A percentile compares a stretch with the other conserved stretches of the same genome.
Conservation (phyloP, 495 filamentous ascomycete genomes). For the Clavariopsis aquatica region DNA sequence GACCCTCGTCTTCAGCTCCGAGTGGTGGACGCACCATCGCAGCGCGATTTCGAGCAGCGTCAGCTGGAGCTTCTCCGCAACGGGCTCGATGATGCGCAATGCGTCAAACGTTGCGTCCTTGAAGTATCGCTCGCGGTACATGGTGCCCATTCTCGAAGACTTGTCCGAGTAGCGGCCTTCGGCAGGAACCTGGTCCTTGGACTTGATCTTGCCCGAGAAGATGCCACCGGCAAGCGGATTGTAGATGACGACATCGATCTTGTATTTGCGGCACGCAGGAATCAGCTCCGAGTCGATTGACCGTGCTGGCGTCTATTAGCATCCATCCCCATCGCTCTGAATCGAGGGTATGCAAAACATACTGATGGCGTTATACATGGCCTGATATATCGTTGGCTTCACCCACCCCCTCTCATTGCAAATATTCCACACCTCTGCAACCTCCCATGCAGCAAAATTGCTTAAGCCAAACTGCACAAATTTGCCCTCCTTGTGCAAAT, state of each 20-base stretch:
- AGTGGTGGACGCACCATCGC: slow-evolving; percentile 55
- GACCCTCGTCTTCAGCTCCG: slow-evolving; percentile 63
- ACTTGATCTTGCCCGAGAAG: slow-evolving; percentile 82
- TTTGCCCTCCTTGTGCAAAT: slow-evolving; percentile 83
- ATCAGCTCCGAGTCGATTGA: slow-evolving; percentile 80
- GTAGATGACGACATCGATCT: slow-evolving; percentile 86
- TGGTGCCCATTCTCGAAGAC: slow-evolving; percentile 51
- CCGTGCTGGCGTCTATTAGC: slow-evolving; percentile 47
- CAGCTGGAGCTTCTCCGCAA: slow-evolving; percentile 70
- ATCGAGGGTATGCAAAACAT: not conserved
- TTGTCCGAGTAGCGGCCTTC: slow-evolving; percentile 70
- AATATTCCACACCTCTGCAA: slow-evolving; percentile 83
- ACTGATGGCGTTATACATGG: slow-evolving; percentile 67
- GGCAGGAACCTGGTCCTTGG: slow-evolving; percentile 51
- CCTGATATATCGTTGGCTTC: slow-evolving; percentile 66
- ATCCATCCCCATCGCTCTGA: not conserved
- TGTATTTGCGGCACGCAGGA: slow-evolving; percentile 77
- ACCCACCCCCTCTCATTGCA: slow-evolving; percentile 78
- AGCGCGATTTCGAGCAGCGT: slow-evolving; percentile 48
- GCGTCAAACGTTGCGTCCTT: slow-evolving; percentile 76
- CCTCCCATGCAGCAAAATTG: slow-evolving; percentile 88
- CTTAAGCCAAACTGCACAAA: slow-evolving; percentile 79
- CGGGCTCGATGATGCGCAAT: slow-evolving; percentile 70
- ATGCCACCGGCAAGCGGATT: slow-evolving; percentile 85
- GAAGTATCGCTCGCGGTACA: slow-evolving; percentile 82